A percentile compares a stretch with the other conserved stretches of the same genome.
These are phyloP conservation scores for Alternaria metachromatica DNA, from an alignment of 2,329 filamentous ascomycete genomes.

Conservation along the genomic window DNA sequence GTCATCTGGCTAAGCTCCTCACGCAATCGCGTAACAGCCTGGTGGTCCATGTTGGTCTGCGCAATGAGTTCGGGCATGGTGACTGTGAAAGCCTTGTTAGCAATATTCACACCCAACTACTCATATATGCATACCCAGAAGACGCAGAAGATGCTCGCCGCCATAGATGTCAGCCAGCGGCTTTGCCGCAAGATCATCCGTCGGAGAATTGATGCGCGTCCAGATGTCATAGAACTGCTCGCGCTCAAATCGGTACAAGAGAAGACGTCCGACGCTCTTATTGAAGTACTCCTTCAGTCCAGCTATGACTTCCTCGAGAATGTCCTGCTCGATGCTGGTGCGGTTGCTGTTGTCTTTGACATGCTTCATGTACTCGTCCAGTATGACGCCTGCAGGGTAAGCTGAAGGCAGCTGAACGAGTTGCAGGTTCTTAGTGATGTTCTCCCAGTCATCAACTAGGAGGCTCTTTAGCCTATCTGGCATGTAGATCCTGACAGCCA, in stretches of 20 bases:
- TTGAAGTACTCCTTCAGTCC: slow-evolving; percentile 95
- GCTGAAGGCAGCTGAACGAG: slow-evolving; percentile 83
- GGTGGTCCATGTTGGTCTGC: slow-evolving; percentile 97
- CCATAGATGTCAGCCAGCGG: slow-evolving; percentile 84
- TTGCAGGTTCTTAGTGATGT: slow-evolving; percentile 93
- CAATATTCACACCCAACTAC: not conserved
- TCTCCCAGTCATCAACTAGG: slow-evolving; percentile 98
- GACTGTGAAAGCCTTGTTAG: slow-evolving; percentile 60
- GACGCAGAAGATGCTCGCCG: slow-evolving; percentile 85
- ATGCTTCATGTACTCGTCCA: slow-evolving; percentile 83
- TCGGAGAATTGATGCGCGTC: slow-evolving; percentile 68
- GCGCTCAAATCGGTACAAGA: slow-evolving; percentile 94
- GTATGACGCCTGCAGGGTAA: slow-evolving; percentile 75
- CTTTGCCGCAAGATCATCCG: slow-evolving; percentile 72
- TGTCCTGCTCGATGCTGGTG: slow-evolving; percentile 74
- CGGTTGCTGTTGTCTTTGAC: slow-evolving; percentile 66
- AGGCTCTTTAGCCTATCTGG: slow-evolving; percentile 90
- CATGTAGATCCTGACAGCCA: slow-evolving; percentile 83
- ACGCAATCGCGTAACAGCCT: slow-evolving; percentile 84
- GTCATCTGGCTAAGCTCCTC: slow-evolving; percentile 89
- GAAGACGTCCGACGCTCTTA: slow-evolving; percentile 81
- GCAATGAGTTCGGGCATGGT: slow-evolving; percentile 91
- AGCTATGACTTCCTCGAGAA: slow-evolving; percentile 86
- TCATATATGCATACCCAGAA: slow-evolving; percentile 73
- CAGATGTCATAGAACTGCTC: slow-evolving; percentile 82